Base-by-base conservation (phyloP, 1,284 basidiomycete genomes). In the Sporisorium scitamineum region DNA sequence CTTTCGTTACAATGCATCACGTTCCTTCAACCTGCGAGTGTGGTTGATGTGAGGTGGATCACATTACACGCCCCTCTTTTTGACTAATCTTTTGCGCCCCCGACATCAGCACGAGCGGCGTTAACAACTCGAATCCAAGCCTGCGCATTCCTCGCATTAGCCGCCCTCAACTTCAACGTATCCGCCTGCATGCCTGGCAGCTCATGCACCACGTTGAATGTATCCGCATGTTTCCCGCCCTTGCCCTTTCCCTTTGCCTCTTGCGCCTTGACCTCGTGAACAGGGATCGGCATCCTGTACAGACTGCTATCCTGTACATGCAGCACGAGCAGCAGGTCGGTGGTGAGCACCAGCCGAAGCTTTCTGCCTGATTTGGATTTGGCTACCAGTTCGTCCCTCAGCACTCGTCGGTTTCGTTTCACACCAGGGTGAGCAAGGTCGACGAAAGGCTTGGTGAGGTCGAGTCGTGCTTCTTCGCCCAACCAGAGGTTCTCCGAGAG, bases 401-500 rank as follows among this genome's bases (percentile, higher is more conserved):
- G 58, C 14, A 98, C 88, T 70, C 87, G 89, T 24, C 95, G 89
- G 16, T 58, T 42, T 1, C 50, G 50, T 44, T 61, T 65, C 8
- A 50, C 37, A 2, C 24, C 48, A 0, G 59, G 53, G 24, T 86
- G 1, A 93, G 94, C 88, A 93, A 91, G 77, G 90, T 89, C 1
- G 92, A 39, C 89, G 10, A 94, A 97, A 0, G 93, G 92, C 3
- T 92, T 93, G 0, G 94, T 95, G n/a, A 97, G 87, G 84, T 97
- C 94, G 10, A 69, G 57, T 48, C 58, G 51, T 14, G 70, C 69
- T 37, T 67, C 69, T 57, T 50, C 69, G 11, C 61, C 62, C 57
- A 95, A 91, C 91, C 91, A 95, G 4, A 97, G 88, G 79, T 92
- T 88, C 70, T 92, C 90, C 7, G 92, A 93, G 29, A 97, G 88